Percentiles rank a stretch among this genome's conserved stretches.
Conservation (phyloP, 768 basidiomycete species). For the Glaciozyma antarctica region DNA sequence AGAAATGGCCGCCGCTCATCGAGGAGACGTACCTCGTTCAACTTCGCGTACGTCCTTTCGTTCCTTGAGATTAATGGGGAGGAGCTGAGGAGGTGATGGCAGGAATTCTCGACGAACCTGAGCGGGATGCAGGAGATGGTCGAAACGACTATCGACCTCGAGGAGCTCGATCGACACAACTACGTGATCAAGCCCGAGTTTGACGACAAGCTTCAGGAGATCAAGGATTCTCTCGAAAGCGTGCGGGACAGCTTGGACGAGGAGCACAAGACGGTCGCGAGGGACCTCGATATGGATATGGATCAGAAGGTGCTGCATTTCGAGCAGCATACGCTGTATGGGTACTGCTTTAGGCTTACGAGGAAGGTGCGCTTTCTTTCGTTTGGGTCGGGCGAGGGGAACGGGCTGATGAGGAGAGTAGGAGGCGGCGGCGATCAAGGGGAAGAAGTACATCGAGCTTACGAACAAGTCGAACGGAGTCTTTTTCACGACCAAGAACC, state of each 20-base stretch:
- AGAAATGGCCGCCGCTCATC: slow-evolving; percentile 46
- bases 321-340: slow-evolving; percentile 78
- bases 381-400: background rate
- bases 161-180: slow-evolving; percentile 65
- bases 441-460: slow-evolving; percentile 66
- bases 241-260: slow-evolving; percentile 69
- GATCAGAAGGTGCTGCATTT: slow-evolving; percentile 86
- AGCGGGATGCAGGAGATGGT: slow-evolving; percentile 85
- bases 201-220: slow-evolving; percentile 59
- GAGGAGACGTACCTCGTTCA: slow-evolving; percentile 48
- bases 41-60: slow-evolving; percentile 7
- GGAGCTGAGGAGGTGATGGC: background rate
- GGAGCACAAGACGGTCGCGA: slow-evolving; percentile 62
- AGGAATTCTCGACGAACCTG: slow-evolving; percentile 59
- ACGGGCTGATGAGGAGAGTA: slow-evolving; percentile 36
- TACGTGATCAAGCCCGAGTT: slow-evolving; percentile 89
- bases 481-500: slow-evolving; percentile 69
- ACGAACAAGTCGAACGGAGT: slow-evolving; percentile 75
- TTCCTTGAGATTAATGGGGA: no score
- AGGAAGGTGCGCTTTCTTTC: slow-evolving; percentile 55
- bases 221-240: slow-evolving; percentile 59
- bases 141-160: slow-evolving; percentile 85
- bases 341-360: slow-evolving; percentile 85
- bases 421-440: slow-evolving; percentile 66
- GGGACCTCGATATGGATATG: slow-evolving; percentile 66